phyloP scores from a whole-genome alignment of 352 stramenopile species.

The Paralagenidium karlingii region DNA sequence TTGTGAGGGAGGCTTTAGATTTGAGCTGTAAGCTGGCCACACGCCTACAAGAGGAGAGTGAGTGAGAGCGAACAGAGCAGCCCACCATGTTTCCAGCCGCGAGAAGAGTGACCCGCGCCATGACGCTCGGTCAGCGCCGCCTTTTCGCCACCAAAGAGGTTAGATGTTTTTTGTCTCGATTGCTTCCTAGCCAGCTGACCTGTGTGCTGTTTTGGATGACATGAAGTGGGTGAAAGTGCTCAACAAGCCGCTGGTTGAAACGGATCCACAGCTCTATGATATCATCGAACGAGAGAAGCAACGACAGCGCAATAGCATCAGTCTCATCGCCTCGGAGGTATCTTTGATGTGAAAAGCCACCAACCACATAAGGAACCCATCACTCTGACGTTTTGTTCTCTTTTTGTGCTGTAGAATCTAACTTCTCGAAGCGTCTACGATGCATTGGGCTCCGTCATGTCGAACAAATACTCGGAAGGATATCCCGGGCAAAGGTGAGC shows the following conservation, averaged over 20 bases:
- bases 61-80: too few relatives aligned
- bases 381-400: not conserved
- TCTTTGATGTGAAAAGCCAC: not conserved
- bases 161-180: too few relatives aligned
- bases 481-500: constrained; percentile 87
- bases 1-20: too few relatives aligned
- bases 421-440: constrained; percentile 96
- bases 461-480: constrained; percentile 98
- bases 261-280: constrained; percentile 88
- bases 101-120: too few relatives aligned
- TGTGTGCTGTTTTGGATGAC: too few relatives aligned
- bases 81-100: too few relatives aligned
- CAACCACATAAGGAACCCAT: not conserved
- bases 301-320: constrained; percentile 95
- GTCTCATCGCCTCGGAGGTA: constrained; percentile 97
- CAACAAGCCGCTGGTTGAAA: constrained; percentile 80
- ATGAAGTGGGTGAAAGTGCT: constrained; percentile 53
- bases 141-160: too few relatives aligned
- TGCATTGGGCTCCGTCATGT: constrained; percentile 96
- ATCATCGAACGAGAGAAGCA: constrained; percentile 98
- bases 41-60: too few relatives aligned
- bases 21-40: too few relatives aligned
- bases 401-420: constrained; percentile 93
- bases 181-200: too few relatives aligned
- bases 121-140: too few relatives aligned